Evolutionary conservation across 176 grass and related monocot genomes (phyloP).

Genomic region (Rhipidocladum racemiflorum): DNA sequence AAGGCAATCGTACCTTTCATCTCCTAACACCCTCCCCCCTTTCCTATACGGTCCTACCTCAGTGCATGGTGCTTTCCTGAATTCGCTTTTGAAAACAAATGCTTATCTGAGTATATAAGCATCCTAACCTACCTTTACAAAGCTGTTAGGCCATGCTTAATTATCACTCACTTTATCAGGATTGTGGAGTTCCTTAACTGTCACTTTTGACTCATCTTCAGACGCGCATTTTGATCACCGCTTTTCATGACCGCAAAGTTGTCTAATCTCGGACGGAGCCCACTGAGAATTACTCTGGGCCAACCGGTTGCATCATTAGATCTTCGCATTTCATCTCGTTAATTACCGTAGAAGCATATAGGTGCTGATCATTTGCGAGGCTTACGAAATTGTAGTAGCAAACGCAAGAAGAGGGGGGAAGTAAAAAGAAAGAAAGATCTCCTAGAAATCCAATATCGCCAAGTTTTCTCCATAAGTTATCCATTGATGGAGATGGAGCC

Average conservation of each 20-base stretch:
- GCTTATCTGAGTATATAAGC: conserved; percentile 31
- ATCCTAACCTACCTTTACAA: conserved; percentile 18
- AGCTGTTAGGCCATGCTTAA: conserved; percentile 19
- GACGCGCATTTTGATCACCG: not conserved
- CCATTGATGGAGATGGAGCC: conserved; percentile 28
- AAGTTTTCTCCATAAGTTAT: conserved; percentile 22
- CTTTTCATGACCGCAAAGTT: conserved; percentile 26
- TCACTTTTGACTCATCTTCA: conserved; percentile 28
- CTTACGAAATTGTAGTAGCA: too few relatives aligned
- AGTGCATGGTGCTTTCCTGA: conserved; percentile 33
- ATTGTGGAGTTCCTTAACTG: conserved; percentile 19
- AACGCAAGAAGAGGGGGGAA: not conserved
- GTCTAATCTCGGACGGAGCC: conserved; percentile 8
- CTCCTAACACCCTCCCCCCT: not conserved
- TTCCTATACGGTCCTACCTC: too few relatives aligned
- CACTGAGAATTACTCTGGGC: not conserved
- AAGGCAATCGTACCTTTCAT: conserved; percentile 21
- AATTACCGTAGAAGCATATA: too few relatives aligned
- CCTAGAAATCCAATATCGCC: not conserved
- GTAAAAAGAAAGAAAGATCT: conserved; percentile 10
- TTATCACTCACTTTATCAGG: conserved; percentile 2
- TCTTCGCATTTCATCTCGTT: too few relatives aligned
- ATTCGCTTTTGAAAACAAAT: not conserved
- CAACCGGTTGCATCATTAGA: not conserved
- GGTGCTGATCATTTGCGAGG: too few relatives aligned